phyloP scores from a whole-genome alignment of 1,284 basidiomycete species.

The Rhodotorula sp. region DNA sequence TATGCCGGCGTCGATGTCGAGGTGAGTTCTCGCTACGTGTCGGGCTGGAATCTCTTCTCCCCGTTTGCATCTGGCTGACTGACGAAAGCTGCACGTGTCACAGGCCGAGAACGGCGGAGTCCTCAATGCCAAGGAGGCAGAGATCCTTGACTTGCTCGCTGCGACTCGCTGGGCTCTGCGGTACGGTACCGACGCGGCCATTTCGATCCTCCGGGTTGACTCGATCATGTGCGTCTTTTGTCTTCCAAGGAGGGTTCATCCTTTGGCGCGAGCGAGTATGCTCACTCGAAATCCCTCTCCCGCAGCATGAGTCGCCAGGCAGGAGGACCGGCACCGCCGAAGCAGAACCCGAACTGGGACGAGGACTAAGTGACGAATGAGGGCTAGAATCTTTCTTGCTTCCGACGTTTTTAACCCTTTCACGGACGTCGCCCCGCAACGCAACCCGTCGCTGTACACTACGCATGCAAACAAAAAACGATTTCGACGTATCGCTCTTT shows the following conservation, averaged over 20 bases:
- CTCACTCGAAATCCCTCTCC: background rate
- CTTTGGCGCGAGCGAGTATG: no score
- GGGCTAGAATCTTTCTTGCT: no score
- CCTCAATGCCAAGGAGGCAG: conserved; percentile 59
- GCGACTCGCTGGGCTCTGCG: conserved; percentile 86
- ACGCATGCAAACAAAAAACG: no score
- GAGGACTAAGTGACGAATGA: conserved; percentile 11
- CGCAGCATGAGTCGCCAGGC: conserved; percentile 43
- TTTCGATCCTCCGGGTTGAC: conserved; percentile 91
- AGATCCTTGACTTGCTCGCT: conserved; percentile 78
- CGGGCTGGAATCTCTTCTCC: background rate
- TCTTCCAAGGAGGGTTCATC: background rate
- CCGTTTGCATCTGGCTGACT: background rate
- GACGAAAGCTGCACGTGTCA: background rate
- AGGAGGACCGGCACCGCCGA: conserved; percentile 46
- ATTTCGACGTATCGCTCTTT: no score
- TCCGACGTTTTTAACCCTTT: no score
- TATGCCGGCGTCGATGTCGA: conserved; percentile 88
- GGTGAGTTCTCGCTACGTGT: conserved; percentile 53
- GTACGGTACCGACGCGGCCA: conserved; percentile 88
- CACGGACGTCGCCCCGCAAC: no score
- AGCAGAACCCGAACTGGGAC: conserved; percentile 46
- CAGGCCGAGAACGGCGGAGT: conserved; percentile 75
- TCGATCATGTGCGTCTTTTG: conserved; percentile 67
- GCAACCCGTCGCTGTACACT: no score